Evolutionary conservation across 345 rosid genomes (phyloP), one percentile per base, ranked within the genome.

Genomic region (Citrus inodora): DNA sequence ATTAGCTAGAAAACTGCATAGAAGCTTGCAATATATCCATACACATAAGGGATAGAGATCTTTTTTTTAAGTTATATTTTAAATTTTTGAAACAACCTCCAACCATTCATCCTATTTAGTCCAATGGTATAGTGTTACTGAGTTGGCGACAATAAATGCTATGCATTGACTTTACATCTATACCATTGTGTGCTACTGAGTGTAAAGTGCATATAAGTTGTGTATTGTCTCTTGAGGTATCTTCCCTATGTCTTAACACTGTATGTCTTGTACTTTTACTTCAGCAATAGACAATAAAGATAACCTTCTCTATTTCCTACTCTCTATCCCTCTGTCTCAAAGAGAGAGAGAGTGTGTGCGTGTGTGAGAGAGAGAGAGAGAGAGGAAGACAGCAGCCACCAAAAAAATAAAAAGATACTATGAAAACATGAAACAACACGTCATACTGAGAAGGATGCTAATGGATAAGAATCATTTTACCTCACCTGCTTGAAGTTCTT

Each of bases 401-500:
- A 0, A 42, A 46, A 46, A 9, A 30, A 42, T 24, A 3, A 2
- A 58, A 32, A 55, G 60, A 71, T 2, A 24, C 46, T 27, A 42
- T 10, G 51, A 38, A 66, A 27, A 27, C 25, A 30, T 30, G 60
- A 22, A 75, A 63, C 42, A 10, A 7, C 25, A 9, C 67, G 6
- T 46, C 56, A 17, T 33, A 46, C 28, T 8, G 3, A 65, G 28
- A 80, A 67, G 5, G 51, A 46, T 46, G 38, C 51, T 63, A 75
- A 35, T 35, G 37, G 19, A 40, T 16, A 66, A 67, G 46, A 48
- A 59, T 17, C 25, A 80, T 71, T 85, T 87, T 93, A 95, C 99
- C 96, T 96, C 99, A 82, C 99, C 99, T 68, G 98, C 94, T 87
- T 83, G 93, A 83, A 96, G 81, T 80, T 92, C 97, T 66, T 88